Evolutionary conservation across 2,329 filamentous ascomycete species (phyloP), one percentile per base, ranked within the genome.

Genomic region (Pseudogymnoascus sp.): DNA sequence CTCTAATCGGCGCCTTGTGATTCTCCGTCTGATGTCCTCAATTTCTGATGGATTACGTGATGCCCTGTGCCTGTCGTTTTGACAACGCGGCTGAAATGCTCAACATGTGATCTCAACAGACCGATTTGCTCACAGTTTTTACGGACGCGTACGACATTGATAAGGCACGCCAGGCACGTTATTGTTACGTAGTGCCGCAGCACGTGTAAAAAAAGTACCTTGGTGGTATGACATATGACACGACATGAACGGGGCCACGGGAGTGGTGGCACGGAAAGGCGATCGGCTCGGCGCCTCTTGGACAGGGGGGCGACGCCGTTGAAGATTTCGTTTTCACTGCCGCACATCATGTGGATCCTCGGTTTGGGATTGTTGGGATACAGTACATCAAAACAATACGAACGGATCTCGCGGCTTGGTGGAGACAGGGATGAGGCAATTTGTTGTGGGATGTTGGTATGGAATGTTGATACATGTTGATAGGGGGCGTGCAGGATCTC

Each of bases 201-300:
- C 50, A 57, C 50, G 50, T 57, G 50, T 17, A 11, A 57, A 57
- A 33, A 4, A 57, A 13, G 17, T 33, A 57, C 50, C 26, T 57
- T 57, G 50, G 50, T 57, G 50, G 26, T 57, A 57, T 57, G 50
- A 57, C 50, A 57, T 57, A 57, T 57, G 50, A 21, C 26, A 57
- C 26, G 50, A 33, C 50, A 33, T 33, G 50, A 57, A 31, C 7
- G n/a, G 50, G 50, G 28, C 26, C 1, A 28, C 50, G 50, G 50
- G 50, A 33, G 26, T 53, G 47, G 47, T 57, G 50, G 19, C 28
- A 33, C 50, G 26, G 7, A 26, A 53, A 17, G 31, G 50, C n/a
- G 50, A 57, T 57, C 26, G n/a, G 50, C 50, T 57, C n/a, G 50
- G n/a, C 50, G 50, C 26, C 28, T 57, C 50, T 31, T 57, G 50